Conservation (phyloP, 306 rosid genomes). For the Elaeagnus macrophylla region DNA sequence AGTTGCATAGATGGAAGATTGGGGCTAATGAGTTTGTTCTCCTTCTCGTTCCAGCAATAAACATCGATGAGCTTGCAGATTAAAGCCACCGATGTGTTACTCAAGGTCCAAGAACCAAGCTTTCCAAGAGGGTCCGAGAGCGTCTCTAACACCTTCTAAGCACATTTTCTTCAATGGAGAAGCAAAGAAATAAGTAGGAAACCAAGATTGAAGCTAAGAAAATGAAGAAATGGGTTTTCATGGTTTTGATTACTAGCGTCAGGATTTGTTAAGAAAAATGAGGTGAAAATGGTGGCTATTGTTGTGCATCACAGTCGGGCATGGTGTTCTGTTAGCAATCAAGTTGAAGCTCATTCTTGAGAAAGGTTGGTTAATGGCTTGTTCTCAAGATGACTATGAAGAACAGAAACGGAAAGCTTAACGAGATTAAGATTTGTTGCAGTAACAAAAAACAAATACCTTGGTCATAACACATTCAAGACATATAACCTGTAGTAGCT, state of each 20-base stretch:
- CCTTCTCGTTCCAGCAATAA: constrained; percentile 52
- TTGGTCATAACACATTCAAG: too few species aligned
- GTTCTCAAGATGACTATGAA: too few species aligned
- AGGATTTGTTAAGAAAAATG: neutral
- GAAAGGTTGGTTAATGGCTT: too few species aligned
- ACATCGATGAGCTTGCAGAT: constrained; percentile 48
- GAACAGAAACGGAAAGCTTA: too few species aligned
- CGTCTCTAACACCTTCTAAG: constrained; percentile 32
- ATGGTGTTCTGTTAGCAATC: too few species aligned
- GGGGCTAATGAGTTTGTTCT: constrained; percentile 45
- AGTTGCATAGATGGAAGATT: constrained; percentile 41
- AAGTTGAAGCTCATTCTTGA: too few species aligned
- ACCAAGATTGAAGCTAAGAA: constrained; percentile 7
- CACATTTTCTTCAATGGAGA: constrained; percentile 40
- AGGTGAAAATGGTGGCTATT: neutral
- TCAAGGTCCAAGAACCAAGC: constrained; percentile 32
- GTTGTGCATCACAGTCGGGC: too few species aligned
- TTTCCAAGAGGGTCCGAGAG: constrained; percentile 34
- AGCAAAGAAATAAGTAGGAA: constrained; percentile 7
- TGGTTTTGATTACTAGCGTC: neutral
- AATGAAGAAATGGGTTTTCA: constrained; percentile 12
- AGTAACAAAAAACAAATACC: too few species aligned
- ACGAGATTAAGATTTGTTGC: too few species aligned
- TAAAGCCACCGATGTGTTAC: constrained; percentile 30
- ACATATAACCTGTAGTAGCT: too few species aligned